Evolutionary conservation across 164 flowering plant genomes (phyloP).

Genomic region (Magnolia changhungtana): DNA sequence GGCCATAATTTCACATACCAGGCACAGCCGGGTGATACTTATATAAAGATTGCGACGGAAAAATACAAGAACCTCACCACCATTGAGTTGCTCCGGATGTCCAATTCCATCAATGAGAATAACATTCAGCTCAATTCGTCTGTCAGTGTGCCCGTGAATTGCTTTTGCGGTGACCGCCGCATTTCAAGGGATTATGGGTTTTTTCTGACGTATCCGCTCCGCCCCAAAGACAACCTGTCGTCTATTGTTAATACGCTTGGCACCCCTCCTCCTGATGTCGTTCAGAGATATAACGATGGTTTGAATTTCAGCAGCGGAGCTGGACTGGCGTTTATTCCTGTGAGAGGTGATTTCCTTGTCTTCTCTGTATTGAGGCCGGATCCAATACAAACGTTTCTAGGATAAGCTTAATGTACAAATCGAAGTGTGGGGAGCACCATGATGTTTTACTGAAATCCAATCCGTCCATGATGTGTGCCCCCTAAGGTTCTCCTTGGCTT

Average conservation of each 20-base stretch:
- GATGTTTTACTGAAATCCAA: too few species aligned
- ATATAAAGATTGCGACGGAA: constrained; percentile 24
- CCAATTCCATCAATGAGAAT: constrained; percentile 22
- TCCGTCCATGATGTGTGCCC: too few species aligned
- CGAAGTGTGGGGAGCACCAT: too few species aligned
- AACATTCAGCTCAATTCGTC: constrained; percentile 27
- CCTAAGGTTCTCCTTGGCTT: too few species aligned
- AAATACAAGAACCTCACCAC: constrained; percentile 47
- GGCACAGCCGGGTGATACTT: constrained; percentile 32
- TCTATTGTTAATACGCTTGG: constrained; percentile 10
- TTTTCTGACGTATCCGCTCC: constrained; percentile 60
- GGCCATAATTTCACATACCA: constrained; percentile 42
- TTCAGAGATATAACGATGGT: constrained; percentile 48
- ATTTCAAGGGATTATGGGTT: constrained; percentile 52
- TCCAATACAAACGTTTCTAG: too few species aligned
- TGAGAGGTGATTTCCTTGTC: constrained; percentile 39
- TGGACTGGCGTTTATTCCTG: constrained; percentile 61
- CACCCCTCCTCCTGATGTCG: constrained; percentile 15
- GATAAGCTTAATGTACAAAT: too few species aligned
- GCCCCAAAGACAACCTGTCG: constrained; percentile 30
- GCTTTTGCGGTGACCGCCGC: constrained; percentile 48
- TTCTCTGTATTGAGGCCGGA: neutral
- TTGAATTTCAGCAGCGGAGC: constrained; percentile 42
- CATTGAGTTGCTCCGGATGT: constrained; percentile 19
- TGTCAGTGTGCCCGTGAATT: constrained; percentile 60